Evolutionary conservation across 441 rosid species (phyloP), one percentile per base, ranked within the genome.

Genomic region (Croton setiger): DNA sequence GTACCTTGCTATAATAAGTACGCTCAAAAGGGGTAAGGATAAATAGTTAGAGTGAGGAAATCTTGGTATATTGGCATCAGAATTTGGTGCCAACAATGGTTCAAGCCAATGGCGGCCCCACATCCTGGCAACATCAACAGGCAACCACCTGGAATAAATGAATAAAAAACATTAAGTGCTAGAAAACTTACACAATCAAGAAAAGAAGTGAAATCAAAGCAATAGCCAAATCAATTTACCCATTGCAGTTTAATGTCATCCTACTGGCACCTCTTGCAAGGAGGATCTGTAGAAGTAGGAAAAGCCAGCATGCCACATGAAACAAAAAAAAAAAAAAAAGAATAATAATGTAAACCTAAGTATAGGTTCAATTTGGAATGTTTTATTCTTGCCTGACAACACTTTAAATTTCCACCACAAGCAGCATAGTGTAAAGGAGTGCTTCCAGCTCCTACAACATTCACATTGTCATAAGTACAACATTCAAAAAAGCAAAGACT

Each of bases 91-190:
- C 79, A 92, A 77, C 68, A 92, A 75, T 0, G 93, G 87, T 81
- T 92, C 99, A 67, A 94, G 96, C 99, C 99, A 92, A 76, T 94
- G 99, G 64, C 93, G 94, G 49, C 96, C 96, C 99, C 99, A 95
- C 93, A 92, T 95, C 75, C 89, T 83, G 48, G 99, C 96, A 82
- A 92, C 92, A 80, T 95, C 99, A 81, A 88, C 85, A 36, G 99
- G 97, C 78, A 90, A 78, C 98, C 98, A 92, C 81, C 98, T 84
- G 72, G 68, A 70, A 68, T 53, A 80, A 9, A 33, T 8, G 41
- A 62, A 18, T 49, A 36, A 57, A 44, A 41, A 20, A 27, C 31
- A 27, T 27, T 21, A 18, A 60, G 55, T 12, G 41, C 20, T 8
- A 31, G 41, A 64, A 31, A 48, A 41, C 20, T 27, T 18, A 6